A percentile compares a stretch with the other conserved stretches of the same genome.
phyloP scores from a whole-genome alignment of 495 filamentous ascomycete genomes.

The Podospora tetraspora region DNA sequence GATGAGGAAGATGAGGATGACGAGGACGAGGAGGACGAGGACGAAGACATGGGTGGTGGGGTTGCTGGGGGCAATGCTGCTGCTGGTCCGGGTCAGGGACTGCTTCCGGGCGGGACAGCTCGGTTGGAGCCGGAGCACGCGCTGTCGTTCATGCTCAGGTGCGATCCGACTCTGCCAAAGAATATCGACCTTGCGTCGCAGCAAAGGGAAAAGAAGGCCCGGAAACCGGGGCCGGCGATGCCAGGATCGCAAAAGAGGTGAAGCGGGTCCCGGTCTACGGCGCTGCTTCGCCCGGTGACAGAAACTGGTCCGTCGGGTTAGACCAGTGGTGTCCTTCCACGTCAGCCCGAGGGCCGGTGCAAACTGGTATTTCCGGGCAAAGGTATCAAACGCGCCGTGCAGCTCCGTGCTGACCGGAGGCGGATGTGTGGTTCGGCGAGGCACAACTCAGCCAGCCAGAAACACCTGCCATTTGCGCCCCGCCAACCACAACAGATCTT shows the following conservation, averaged over 20 bases:
- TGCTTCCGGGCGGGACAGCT: not conserved
- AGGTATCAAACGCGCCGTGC: not conserved
- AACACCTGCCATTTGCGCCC: not conserved
- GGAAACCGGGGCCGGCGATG: not conserved
- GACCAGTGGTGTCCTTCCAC: not conserved
- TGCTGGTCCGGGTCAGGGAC: conserved; percentile 10
- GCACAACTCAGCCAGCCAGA: not conserved
- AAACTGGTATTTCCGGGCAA: not conserved
- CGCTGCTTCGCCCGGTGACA: not conserved
- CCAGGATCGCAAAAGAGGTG: not conserved
- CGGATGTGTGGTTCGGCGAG: not conserved
- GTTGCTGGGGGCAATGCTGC: conserved; percentile 24
- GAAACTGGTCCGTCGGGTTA: not conserved
- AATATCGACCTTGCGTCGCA: conserved; percentile 23
- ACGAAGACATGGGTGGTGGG: conserved; percentile 29
- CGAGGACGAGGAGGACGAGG: conserved; percentile 49
- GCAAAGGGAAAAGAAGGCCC: conserved; percentile 9
- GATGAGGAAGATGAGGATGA: conserved; percentile 51
- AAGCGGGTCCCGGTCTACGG: not conserved
- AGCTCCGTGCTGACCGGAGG: not conserved
- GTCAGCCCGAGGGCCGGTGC: not conserved
- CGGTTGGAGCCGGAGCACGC: conserved; percentile 25
- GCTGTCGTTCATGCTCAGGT: conserved; percentile 33
- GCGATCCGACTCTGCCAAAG: conserved; percentile 28
- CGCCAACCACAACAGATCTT: not conserved